A percentile compares a stretch with the other conserved stretches of the same genome.
Evolutionary conservation across 1,139 yeast species (phyloP).

Genomic region (Candida tetrigidarum): DNA sequence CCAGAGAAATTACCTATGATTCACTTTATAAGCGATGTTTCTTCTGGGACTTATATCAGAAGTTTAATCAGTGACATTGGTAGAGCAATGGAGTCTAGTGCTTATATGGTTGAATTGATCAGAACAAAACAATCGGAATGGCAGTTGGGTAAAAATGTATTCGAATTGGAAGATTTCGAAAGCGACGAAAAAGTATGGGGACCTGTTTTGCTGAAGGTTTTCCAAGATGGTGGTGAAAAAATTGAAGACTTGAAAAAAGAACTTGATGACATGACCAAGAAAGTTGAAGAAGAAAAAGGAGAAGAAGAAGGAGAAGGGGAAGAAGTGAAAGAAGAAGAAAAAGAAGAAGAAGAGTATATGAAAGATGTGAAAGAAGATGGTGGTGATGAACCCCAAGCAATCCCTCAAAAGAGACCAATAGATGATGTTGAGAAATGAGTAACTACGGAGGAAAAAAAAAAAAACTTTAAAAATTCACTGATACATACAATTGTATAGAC

Average conservation of each 20-base stretch:
- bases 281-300: conserved; percentile 2
- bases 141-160: conserved; percentile 73
- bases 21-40: conserved; percentile 77
- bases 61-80: conserved; percentile 91
- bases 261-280: conserved; percentile 20
- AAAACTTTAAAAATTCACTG: too few species aligned
- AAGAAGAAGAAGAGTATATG: neutral
- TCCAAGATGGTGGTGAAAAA: conserved; percentile 35
- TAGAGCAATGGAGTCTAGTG: conserved; percentile 75
- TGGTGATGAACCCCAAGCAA: neutral
- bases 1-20: conserved; percentile 59
- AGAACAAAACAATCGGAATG: conserved; percentile 83
- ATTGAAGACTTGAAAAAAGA: conserved; percentile 28
- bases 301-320: neutral
- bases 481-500: too few species aligned
- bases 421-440: conserved; percentile 27
- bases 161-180: conserved; percentile 67
- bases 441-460: conserved; percentile 9
- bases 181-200: conserved; percentile 70
- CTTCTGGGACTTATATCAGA: conserved; percentile 95
- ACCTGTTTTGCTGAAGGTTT: conserved; percentile 57
- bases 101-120: conserved; percentile 86
- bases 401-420: conserved; percentile 28
- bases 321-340: neutral
- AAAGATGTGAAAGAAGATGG: too few species aligned